Evolutionary conservation across 2,329 filamentous ascomycete genomes (phyloP).

Genomic region (Bipolaris cookei): DNA sequence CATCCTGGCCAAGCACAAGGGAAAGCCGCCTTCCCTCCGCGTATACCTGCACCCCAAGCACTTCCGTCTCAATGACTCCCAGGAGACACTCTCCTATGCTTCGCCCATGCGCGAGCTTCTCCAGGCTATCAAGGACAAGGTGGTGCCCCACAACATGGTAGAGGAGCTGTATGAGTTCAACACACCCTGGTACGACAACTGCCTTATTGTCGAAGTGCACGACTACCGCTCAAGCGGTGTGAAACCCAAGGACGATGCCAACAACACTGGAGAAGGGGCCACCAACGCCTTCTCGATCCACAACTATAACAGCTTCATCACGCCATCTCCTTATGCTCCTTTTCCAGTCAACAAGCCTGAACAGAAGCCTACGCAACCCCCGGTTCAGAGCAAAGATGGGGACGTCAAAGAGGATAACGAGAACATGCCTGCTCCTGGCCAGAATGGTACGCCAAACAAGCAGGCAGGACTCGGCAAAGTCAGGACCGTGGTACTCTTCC

Average conservation of each 20-base stretch:
- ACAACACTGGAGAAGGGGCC: constrained; percentile 62
- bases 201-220: constrained; percentile 91
- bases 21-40: constrained; percentile 78
- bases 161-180: constrained; percentile 74
- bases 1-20: constrained; percentile 80
- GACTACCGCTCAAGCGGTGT: constrained; percentile 76
- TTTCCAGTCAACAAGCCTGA: constrained; percentile 59
- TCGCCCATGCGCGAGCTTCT: constrained; percentile 86
- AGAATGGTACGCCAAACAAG: constrained; percentile 56
- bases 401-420: constrained; percentile 59
- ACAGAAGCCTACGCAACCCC: constrained; percentile 32
- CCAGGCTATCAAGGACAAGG: constrained; percentile 76
- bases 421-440: constrained; percentile 61
- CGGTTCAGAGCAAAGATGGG: constrained; percentile 30
- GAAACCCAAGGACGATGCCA: constrained; percentile 60
- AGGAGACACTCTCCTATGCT: constrained; percentile 89
- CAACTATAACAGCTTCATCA: constrained; percentile 88
- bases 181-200: constrained; percentile 86
- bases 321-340: constrained; percentile 82
- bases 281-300: constrained; percentile 82
- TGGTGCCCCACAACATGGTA: constrained; percentile 87
- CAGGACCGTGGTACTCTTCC: constrained; percentile 81
- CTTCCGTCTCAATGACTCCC: constrained; percentile 85
- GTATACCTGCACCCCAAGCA: constrained; percentile 84
- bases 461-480: constrained; percentile 59